Evolutionary conservation across 2,329 filamentous ascomycete species (phyloP), one percentile per base, ranked within the genome.

Genomic region (Colletotrichum neosansevieriae): DNA sequence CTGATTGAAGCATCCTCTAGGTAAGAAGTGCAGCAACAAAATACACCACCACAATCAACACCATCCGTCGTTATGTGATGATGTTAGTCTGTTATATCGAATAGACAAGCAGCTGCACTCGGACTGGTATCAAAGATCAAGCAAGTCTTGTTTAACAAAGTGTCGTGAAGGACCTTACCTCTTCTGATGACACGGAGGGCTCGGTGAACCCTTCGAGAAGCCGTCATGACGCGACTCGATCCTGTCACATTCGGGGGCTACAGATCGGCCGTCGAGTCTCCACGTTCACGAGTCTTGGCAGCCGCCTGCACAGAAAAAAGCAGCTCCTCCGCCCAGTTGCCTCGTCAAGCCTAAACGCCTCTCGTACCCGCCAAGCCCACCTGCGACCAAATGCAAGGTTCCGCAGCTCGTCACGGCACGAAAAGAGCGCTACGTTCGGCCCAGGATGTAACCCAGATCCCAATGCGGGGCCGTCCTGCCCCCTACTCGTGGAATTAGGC

Each of bases 401-500:
- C 50, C 38, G 38, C 19, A 44, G 11, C 10, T 11, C 15, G 21
- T 3, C 21, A 21, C 21, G 21, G 21, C 21, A 21, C 21, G 3
- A 21, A 4, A 21, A 21, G 21, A 21, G 21, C 21, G 34, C 51
- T 40, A 42, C 13, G 11, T 42, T 40, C 17, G 47, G 45, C 7
- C 56, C 62, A 47, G 19, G 47, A 66, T 66, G 49, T 47, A 61
- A 36, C 44, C 17, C 51, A 57, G 50, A 36, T 59, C n/a, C 54
- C 17, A 21, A 11, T 45, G 62, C 58, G 50, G 50, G 58, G 58
- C 24, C 21, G 40, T 21, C 42, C 17, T 19, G 15, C 13, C 36
- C 58, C 42, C 58, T 67, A 67, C 63, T 67, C 63, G 63, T 67
- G 63, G 63, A 63, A 67, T 44, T 44, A 19, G 44, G 42, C 24